These are phyloP conservation scores for Botrytis paeoniae DNA, from an alignment of 2,329 filamentous ascomycete genomes.

Conservation along the genomic window DNA sequence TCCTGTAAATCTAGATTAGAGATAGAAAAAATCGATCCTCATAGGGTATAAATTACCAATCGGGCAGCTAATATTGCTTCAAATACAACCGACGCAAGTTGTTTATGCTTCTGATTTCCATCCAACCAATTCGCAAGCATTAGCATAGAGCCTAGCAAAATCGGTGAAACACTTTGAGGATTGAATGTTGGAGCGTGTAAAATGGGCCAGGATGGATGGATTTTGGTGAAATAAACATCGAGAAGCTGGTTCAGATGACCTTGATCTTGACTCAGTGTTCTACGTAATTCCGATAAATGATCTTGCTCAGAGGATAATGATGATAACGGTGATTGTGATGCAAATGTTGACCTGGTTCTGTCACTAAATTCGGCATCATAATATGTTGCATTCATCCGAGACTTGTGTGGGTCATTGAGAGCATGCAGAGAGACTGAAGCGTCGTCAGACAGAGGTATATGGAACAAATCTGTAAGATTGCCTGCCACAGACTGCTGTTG, in stretches of 20 bases:
- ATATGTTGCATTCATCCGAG: background rate
- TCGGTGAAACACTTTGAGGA: background rate
- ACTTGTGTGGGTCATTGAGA: background rate
- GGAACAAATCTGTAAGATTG: background rate
- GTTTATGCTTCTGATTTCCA: background rate
- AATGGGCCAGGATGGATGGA: conserved; percentile 12
- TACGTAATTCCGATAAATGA: background rate
- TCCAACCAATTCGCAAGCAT: conserved; percentile 7
- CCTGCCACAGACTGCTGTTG: background rate
- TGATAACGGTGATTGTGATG: conserved; percentile 12
- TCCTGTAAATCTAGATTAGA: background rate
- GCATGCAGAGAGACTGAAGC: background rate
- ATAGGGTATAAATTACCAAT: background rate
- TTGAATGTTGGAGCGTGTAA: conserved; percentile 11
- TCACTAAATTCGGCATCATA: conserved; percentile 1
- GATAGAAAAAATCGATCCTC: background rate
- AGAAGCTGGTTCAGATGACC: background rate
- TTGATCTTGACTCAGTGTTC: background rate
- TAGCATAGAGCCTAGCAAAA: conserved; percentile 11
- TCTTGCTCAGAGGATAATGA: conserved; percentile 2
- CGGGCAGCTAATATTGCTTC: conserved; percentile 8
- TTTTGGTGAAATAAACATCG: background rate
- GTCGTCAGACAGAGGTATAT: conserved; percentile 3
- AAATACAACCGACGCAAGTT: conserved; percentile 7
- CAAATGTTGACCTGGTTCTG: background rate